Percentiles rank a stretch among this genome's conserved stretches.
Conservation (phyloP, 352 stramenopile species). For the Blastocystis sp. region DNA sequence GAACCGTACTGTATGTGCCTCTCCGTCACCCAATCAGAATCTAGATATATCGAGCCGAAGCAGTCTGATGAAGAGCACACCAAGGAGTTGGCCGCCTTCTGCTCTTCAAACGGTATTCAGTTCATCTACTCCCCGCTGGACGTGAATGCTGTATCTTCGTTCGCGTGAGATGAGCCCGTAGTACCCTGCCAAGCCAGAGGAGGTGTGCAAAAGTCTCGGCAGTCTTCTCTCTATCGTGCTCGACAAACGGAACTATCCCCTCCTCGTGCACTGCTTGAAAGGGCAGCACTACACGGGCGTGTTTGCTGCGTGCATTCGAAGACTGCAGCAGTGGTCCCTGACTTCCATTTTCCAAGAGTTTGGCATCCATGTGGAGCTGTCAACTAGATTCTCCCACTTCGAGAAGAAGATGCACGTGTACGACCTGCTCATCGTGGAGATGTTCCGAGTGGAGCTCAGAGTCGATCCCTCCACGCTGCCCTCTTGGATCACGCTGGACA, state of each 20-base stretch:
- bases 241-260: not conserved
- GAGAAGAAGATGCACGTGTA: slow-evolving; percentile 47
- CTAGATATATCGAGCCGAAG: slow-evolving; percentile 16
- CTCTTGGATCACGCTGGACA: not conserved
- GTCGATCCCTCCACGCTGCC: not conserved
- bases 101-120: not conserved
- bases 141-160: not conserved
- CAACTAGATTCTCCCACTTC: slow-evolving; percentile 12
- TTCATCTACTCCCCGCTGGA: slow-evolving; percentile 12
- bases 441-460: not conserved
- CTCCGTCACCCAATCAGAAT: not conserved
- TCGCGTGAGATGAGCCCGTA: not conserved
- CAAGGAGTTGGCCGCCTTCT: not conserved
- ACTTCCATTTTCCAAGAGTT: slow-evolving; percentile 10
- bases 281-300: slow-evolving; percentile 34
- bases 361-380: not conserved
- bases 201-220: not conserved
- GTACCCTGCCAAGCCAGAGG: not conserved
- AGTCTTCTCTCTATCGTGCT: not conserved
- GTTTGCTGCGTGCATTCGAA: slow-evolving; percentile 9
- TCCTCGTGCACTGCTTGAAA: slow-evolving; percentile 20
- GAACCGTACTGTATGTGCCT: not conserved
- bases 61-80: not conserved
- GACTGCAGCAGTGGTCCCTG: slow-evolving; percentile 25
- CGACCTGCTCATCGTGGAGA: slow-evolving; percentile 10